A percentile compares a stretch with the other conserved stretches of the same genome.
Conservation (phyloP, 2,329 filamentous ascomycete species). For the Dactylellina drechsleri region DNA sequence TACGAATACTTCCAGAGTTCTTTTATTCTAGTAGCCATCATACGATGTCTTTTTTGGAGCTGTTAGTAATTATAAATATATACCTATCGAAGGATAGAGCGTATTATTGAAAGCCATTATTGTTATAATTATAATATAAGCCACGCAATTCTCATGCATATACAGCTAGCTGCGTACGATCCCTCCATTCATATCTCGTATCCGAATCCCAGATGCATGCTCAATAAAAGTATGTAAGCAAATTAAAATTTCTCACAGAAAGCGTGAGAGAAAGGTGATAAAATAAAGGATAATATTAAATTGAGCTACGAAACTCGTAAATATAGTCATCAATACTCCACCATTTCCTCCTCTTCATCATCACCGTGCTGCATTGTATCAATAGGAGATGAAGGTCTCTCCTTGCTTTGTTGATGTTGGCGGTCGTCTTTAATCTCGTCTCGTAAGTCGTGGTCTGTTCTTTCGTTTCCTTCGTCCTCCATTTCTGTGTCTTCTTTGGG, state of each 20-base stretch:
- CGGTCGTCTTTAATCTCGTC: conserved; percentile 31
- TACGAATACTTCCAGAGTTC: too few relatives aligned
- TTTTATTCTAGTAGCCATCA: too few relatives aligned
- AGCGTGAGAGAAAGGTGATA: not conserved
- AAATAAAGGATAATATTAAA: not conserved
- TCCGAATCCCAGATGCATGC: too few relatives aligned
- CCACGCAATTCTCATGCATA: too few relatives aligned
- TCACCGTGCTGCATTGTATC: conserved; percentile 9
- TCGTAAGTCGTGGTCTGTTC: conserved; percentile 12
- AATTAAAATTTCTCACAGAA: not conserved
- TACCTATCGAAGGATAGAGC: too few relatives aligned
- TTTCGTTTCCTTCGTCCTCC: conserved; percentile 1
- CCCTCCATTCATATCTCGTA: too few relatives aligned
- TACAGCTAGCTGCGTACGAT: too few relatives aligned
- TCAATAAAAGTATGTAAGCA: not conserved
- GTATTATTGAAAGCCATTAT: too few relatives aligned
- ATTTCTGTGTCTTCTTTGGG: conserved; percentile 30
- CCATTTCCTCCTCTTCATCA: conserved; percentile 54
- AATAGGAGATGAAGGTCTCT: conserved; percentile 22
- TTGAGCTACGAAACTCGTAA: not conserved
- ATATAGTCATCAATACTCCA: conserved; percentile 42
- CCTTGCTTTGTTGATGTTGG: not conserved
- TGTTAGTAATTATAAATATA: too few relatives aligned
- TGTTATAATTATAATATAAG: too few relatives aligned
- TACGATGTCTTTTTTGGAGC: too few relatives aligned